A percentile compares a stretch with the other conserved stretches of the same genome.
phyloP scores from a whole-genome alignment of 176 grass and related monocot genomes.

The Leersia perrieri region DNA sequence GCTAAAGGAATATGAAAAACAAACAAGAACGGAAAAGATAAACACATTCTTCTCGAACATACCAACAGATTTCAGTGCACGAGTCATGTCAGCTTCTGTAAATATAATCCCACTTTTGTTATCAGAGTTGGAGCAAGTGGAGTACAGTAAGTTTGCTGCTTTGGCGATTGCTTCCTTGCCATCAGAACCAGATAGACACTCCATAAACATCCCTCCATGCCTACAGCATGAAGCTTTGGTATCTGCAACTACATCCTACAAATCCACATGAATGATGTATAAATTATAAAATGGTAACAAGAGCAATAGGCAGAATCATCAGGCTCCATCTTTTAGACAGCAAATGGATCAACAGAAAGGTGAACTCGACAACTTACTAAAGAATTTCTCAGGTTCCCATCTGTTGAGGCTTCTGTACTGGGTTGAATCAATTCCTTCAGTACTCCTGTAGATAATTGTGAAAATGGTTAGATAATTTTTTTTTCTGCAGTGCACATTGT shows the following conservation, averaged over 20 bases:
- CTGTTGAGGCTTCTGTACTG: slow-evolving; percentile 34
- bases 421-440: slow-evolving; percentile 55
- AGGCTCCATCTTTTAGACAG: neutral
- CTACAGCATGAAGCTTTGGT: slow-evolving; percentile 24
- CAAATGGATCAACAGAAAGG: slow-evolving; percentile 27
- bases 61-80: slow-evolving; percentile 64
- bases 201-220: slow-evolving; percentile 40
- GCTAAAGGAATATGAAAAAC: neutral
- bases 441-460: slow-evolving; percentile 48
- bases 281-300: slow-evolving; percentile 8
- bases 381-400: slow-evolving; percentile 19
- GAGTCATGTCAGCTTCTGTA: slow-evolving; percentile 53
- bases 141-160: slow-evolving; percentile 69
- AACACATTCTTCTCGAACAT: neutral
- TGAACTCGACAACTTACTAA: slow-evolving; percentile 38
- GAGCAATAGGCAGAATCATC: neutral
- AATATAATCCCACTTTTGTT: slow-evolving; percentile 18
- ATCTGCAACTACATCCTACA: slow-evolving; percentile 51
- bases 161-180: slow-evolving; percentile 78
- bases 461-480: neutral
- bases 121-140: slow-evolving; percentile 30
- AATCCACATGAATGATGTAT: slow-evolving; percentile 10
- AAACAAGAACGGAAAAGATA: neutral
- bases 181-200: slow-evolving; percentile 67
- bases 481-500: neutral